These are phyloP conservation scores for Melampsora americana DNA, from an alignment of 1,284 basidiomycete species.

Conservation along the genomic window DNA sequence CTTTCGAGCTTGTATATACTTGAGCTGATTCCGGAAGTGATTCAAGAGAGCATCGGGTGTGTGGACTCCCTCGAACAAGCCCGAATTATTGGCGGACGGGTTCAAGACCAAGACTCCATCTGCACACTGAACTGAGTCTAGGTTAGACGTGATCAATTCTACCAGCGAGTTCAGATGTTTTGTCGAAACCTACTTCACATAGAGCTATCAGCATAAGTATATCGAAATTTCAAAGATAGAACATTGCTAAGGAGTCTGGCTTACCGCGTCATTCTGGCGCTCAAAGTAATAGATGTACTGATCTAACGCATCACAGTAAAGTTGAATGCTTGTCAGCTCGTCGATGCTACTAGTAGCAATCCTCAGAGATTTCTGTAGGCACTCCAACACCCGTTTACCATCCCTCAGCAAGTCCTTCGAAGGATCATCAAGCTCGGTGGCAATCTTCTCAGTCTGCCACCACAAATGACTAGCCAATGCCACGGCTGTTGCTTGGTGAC, in stretches of 20 bases:
- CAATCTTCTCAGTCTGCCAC: conserved; percentile 73
- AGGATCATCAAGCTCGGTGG: conserved; percentile 54
- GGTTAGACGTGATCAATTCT: conserved; percentile 82
- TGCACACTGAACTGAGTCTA: conserved; percentile 76
- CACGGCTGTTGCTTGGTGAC: conserved; percentile 91
- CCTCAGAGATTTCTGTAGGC: conserved; percentile 84
- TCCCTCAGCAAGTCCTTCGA: conserved; percentile 59
- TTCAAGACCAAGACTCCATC: conserved; percentile 76
- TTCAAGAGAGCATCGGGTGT: conserved; percentile 84
- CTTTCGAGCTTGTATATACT: conserved; percentile 76
- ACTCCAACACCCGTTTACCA: conserved; percentile 90
- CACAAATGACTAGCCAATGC: conserved; percentile 88
- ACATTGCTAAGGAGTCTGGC: conserved; percentile 12
- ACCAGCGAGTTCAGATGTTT: conserved; percentile 92
- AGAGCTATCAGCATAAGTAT: conserved; percentile 10
- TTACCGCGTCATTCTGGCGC: conserved; percentile 77
- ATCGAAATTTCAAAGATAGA: neutral
- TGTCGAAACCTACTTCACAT: conserved; percentile 67
- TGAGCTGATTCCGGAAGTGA: conserved; percentile 85
- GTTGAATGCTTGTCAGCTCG: conserved; percentile 85
- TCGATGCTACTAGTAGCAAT: conserved; percentile 91
- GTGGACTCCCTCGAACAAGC: conserved; percentile 81
- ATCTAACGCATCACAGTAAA: conserved; percentile 90
- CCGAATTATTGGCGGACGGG: conserved; percentile 64
- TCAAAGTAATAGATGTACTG: conserved; percentile 91